Base-by-base conservation (phyloP, 2,329 filamentous ascomycete species). In the Stemphylium beticola region DNA sequence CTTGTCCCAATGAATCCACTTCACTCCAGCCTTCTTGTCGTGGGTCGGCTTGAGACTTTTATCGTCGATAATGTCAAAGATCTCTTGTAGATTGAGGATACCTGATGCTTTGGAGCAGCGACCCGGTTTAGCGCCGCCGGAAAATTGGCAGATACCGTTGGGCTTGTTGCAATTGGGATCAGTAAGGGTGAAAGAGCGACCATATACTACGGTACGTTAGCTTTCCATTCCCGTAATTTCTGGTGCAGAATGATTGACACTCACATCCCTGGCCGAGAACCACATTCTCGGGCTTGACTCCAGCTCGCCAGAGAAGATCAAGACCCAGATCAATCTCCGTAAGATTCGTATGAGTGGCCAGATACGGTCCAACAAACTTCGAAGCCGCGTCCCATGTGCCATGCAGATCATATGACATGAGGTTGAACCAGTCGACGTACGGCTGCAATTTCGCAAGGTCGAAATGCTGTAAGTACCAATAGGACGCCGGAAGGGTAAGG, bases 341-440 rank as follows among this genome's bases (percentile, higher is more conserved):
- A 0, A 81, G 37, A 55, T 82, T 81, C 2, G 79, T 79, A 54
- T 82, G 78, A 55, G 58, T 9, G 64, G 54, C 11, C 60, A 68
- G 1, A 0, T 77, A 76, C 54, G 72, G 55, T 3, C 50, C 55
- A 18, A 52, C 58, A 37, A 11, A 14, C 58, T 62, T 1, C 56
- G 18, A 1, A 32, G 12, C 52, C 5, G 33, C 17, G 18, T 81
- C 78, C 78, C 77, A 81, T 0, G 66, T 49, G 0, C 57, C 57
- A 15, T 81, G 77, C 0, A 81, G 40, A 51, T 81, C 77, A 51
- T 81, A 81, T 0, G 65, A 69, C 78, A 81, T 81, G 20, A 80
- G 6, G 52, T 80, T 80, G 62, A 79, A 72, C 61, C 64, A 79
- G 53, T 79, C 75, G 5, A 77, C 62, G 37, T 61, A 46, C 1